Evolutionary conservation across 2,329 filamentous ascomycete species (phyloP).

Genomic region (Plenodomus tracheiphilus): DNA sequence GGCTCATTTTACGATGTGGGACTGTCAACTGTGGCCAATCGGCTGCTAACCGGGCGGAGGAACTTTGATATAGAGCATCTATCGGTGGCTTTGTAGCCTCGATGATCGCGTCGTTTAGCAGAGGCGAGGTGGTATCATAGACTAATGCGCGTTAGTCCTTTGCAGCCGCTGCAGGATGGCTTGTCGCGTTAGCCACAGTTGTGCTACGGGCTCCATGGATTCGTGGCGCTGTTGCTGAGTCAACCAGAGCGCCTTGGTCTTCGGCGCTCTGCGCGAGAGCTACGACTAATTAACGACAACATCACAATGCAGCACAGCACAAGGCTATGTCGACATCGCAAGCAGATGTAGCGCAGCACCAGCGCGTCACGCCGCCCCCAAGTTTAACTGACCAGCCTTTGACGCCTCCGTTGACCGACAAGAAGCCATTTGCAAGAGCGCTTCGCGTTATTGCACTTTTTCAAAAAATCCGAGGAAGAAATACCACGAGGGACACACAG

Average conservation of each 20-base stretch:
- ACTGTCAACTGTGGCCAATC: background rate
- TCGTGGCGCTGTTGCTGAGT: too few species aligned
- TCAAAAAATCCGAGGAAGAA: slow-evolving; percentile 17
- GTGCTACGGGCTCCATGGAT: too few species aligned
- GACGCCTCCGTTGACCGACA: slow-evolving; percentile 22
- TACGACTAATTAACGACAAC: slow-evolving; percentile 6
- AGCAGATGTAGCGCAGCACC: slow-evolving; percentile 5
- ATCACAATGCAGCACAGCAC: slow-evolving; percentile 15
- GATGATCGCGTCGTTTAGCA: background rate
- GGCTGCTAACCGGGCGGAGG: background rate
- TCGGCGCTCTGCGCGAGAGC: slow-evolving; percentile 1
- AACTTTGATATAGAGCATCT: too few species aligned
- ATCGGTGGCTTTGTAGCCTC: background rate
- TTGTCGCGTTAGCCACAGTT: background rate
- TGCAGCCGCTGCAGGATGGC: background rate
- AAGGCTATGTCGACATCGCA: slow-evolving; percentile 15
- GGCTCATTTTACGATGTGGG: too few species aligned
- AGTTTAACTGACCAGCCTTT: slow-evolving; percentile 18
- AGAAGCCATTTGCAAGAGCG: slow-evolving; percentile 18
- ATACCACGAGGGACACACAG: slow-evolving; percentile 9
- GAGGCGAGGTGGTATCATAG: background rate
- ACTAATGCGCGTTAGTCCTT: background rate
- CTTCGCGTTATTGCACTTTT: slow-evolving; percentile 22
- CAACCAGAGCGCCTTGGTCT: too few species aligned
- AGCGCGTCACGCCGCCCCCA: slow-evolving; percentile 19